These are phyloP conservation scores for Fragaria iinumae DNA, from an alignment of 306 rosid species.

Conservation along the genomic window DNA sequence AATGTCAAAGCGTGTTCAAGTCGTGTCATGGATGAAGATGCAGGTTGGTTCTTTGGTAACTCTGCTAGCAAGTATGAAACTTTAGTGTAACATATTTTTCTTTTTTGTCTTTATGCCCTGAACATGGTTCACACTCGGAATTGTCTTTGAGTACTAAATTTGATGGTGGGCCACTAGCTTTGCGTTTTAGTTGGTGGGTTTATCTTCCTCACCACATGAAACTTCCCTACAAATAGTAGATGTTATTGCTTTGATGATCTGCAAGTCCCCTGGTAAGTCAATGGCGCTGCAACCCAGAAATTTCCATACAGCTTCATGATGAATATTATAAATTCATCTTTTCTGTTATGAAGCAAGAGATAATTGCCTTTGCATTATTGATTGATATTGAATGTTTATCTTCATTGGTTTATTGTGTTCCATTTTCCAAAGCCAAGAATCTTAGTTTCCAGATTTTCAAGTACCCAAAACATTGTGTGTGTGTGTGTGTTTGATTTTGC, in stretches of 20 bases:
- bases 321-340: background rate
- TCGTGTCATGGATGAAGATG: background rate
- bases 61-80: background rate
- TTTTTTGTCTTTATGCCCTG: background rate
- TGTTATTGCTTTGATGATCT: background rate
- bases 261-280: background rate
- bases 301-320: background rate
- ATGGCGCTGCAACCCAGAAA: background rate
- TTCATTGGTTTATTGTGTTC: background rate
- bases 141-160: background rate
- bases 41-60: background rate
- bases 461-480: background rate
- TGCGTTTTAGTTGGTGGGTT: constrained; percentile 1
- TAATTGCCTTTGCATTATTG: background rate
- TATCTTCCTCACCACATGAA: background rate
- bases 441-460: background rate
- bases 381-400: background rate
- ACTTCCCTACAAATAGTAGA: background rate
- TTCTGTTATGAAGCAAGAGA: background rate
- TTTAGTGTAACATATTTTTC: background rate
- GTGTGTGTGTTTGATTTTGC: background rate
- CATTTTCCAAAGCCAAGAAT: background rate
- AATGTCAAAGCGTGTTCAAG: background rate
- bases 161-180: background rate
- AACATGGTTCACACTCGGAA: background rate